Conservation (phyloP, 1,284 basidiomycete species). For the Ganoderma multipileum region DNA sequence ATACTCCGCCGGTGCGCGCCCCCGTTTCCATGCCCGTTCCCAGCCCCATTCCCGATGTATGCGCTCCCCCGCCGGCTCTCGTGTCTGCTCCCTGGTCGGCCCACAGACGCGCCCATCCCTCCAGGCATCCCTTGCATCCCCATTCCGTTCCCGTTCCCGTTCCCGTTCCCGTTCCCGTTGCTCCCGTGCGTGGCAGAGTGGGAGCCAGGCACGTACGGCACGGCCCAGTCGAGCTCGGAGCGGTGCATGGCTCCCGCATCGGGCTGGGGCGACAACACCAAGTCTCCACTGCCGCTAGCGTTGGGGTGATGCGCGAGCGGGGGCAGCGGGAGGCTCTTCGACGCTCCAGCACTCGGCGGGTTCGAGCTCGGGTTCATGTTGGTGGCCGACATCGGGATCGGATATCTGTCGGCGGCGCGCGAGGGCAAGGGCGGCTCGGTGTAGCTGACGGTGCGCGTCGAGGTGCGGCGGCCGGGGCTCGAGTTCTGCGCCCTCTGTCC, state of each 20-base stretch:
- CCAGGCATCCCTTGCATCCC: not conserved
- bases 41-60: not conserved
- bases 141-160: not conserved
- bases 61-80: conserved; percentile 2
- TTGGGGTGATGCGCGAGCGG: not conserved
- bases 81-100: not conserved
- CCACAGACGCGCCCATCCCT: not conserved
- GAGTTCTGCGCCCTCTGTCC: not conserved
- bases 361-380: not conserved
- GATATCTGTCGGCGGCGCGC: conserved; percentile 16
- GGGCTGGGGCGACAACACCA: not conserved
- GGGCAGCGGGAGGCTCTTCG: conserved; percentile 8
- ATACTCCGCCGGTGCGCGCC: conserved; percentile 7
- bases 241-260: conserved; percentile 6
- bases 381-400: not conserved
- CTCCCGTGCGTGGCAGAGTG: not conserved
- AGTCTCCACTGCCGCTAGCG: not conserved
- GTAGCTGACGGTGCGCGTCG: conserved; percentile 21
- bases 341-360: not conserved
- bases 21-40: not conserved
- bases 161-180: conserved; percentile 1
- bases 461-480: conserved; percentile 1
- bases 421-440: conserved; percentile 6
- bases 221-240: conserved; percentile 24
- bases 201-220: conserved; percentile 13